Conservation (phyloP, 2,329 filamentous ascomycete genomes). For the Talaromyces sp. region DNA sequence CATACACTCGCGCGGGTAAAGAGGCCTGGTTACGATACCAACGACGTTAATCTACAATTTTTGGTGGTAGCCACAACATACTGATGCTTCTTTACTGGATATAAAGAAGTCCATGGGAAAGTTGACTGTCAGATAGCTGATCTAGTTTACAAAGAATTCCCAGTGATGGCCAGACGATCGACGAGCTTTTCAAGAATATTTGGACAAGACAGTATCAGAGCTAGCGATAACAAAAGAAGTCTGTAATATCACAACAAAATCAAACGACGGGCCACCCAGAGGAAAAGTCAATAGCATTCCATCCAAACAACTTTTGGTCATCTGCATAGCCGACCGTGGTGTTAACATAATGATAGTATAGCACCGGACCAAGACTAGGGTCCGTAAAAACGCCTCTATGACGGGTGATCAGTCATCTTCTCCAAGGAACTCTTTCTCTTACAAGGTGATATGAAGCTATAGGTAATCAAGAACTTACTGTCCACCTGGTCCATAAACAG, state of each 20-base stretch:
- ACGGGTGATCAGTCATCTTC: background rate
- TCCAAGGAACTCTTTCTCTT: background rate
- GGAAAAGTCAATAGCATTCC: constrained; percentile 45
- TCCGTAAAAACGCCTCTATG: constrained; percentile 31
- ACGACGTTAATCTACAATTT: background rate
- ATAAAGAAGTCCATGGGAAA: background rate
- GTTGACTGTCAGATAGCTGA: background rate
- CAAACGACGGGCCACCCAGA: constrained; percentile 45
- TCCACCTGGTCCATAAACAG: constrained; percentile 63
- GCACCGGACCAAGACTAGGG: constrained; percentile 47
- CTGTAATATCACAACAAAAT: background rate
- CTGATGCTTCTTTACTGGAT: background rate
- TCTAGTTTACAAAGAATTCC: background rate
- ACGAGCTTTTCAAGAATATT: background rate
- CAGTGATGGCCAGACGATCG: background rate
- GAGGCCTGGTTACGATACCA: background rate
- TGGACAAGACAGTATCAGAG: background rate
- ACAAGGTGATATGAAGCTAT: background rate
- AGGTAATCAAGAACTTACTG: constrained; percentile 48
- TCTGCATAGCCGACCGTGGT: constrained; percentile 53
- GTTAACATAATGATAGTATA: constrained; percentile 63
- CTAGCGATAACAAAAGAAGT: background rate
- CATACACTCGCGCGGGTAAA: background rate
- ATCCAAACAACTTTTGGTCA: constrained; percentile 46
- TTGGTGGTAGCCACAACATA: background rate